These are phyloP conservation scores for Rhododendron mucronatum DNA, from an alignment of 148 eudicot species.

Conservation along the genomic window DNA sequence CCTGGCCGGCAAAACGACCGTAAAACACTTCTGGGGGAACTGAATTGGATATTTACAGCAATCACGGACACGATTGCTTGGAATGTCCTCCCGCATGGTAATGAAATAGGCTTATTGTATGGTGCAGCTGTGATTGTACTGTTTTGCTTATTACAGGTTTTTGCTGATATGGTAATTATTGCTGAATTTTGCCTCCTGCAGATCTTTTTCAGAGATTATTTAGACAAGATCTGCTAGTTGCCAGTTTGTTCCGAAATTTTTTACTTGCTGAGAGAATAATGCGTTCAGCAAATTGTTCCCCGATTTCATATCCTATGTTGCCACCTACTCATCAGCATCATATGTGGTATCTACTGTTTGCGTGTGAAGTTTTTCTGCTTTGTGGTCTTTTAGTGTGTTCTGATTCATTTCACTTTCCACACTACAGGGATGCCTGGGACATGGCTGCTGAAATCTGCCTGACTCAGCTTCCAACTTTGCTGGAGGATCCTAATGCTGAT, in stretches of 20 bases:
- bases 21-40: slow-evolving; percentile 94
- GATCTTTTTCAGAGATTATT: slow-evolving; percentile 91
- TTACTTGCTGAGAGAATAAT: slow-evolving; percentile 98
- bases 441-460: slow-evolving; percentile 99
- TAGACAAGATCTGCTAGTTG: slow-evolving; percentile 96
- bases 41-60: slow-evolving; percentile 97
- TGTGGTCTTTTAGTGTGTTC: slow-evolving; percentile 9
- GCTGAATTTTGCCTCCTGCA: slow-evolving; percentile 30
- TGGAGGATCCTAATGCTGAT: slow-evolving; percentile 78
- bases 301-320: slow-evolving; percentile 82
- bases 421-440: slow-evolving; percentile 94
- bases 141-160: not conserved
- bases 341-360: slow-evolving; percentile 65
- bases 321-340: slow-evolving; percentile 98
- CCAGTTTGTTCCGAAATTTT: slow-evolving; percentile 91
- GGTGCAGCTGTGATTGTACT: not conserved
- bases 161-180: not conserved
- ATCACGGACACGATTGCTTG: slow-evolving; percentile 98
- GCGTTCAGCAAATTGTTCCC: slow-evolving; percentile 98
- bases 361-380: not conserved
- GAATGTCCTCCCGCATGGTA: slow-evolving; percentile 99
- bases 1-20: slow-evolving; percentile 97
- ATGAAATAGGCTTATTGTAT: not conserved
- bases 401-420: slow-evolving; percentile 16
- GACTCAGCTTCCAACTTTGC: slow-evolving; percentile 78